Percentiles rank a stretch among this genome's conserved stretches.
These are phyloP conservation scores for Apophysomyces trapeziformis DNA, from an alignment of 371 early-diverging fungal species.

Conservation along the genomic window DNA sequence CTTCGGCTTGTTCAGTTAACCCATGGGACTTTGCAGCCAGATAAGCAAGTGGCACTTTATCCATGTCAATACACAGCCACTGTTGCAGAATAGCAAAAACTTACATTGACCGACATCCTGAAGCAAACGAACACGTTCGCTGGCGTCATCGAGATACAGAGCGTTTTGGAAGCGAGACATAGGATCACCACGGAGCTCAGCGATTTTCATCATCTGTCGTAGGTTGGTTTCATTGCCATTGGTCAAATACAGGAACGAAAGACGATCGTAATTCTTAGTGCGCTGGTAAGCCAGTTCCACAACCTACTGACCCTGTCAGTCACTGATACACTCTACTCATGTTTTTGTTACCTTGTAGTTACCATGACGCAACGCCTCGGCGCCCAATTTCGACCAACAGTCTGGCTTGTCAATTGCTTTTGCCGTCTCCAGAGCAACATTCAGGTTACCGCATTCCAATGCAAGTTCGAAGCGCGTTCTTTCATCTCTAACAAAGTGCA, in stretches of 20 bases:
- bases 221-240: slow-evolving; percentile 90
- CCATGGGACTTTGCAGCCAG: slow-evolving; percentile 90
- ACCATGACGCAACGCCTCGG: slow-evolving; percentile 89
- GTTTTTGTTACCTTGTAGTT: slow-evolving; percentile 68
- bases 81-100: slow-evolving; percentile 6
- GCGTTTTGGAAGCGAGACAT: slow-evolving; percentile 91
- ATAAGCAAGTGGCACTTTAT: slow-evolving; percentile 83
- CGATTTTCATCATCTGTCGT: slow-evolving; percentile 90
- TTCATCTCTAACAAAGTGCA: slow-evolving; percentile 97
- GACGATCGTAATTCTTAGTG: slow-evolving; percentile 84
- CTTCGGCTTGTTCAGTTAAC: slow-evolving; percentile 78
- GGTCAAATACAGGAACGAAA: slow-evolving; percentile 92
- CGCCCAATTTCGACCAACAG: slow-evolving; percentile 85
- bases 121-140: slow-evolving; percentile 81
- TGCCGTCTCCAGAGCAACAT: slow-evolving; percentile 92
- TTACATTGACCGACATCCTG: slow-evolving; percentile 84
- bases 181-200: slow-evolving; percentile 79
- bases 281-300: slow-evolving; percentile 92
- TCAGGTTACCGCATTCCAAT: slow-evolving; percentile 93
- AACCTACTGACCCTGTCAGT: slow-evolving; percentile 49
- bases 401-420: slow-evolving; percentile 85
- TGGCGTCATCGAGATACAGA: slow-evolving; percentile 85
- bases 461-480: slow-evolving; percentile 96
- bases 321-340: not conserved
- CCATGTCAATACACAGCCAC: not conserved